phyloP scores from a whole-genome alignment of 192 early-diverging fungal species.

The Jimgerdemannia lactiflua region DNA sequence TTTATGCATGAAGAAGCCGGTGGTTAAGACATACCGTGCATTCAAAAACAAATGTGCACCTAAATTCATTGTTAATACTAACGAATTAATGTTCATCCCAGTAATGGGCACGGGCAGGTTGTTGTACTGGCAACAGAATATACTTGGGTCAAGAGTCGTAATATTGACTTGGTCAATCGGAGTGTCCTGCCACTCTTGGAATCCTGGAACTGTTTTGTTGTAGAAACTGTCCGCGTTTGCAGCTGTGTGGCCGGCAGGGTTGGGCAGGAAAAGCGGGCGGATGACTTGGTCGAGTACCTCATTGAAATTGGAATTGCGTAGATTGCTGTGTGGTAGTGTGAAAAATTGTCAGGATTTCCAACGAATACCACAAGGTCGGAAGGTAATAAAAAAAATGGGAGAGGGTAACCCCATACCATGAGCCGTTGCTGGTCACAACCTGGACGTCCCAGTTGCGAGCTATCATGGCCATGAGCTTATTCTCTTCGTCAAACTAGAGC shows the following conservation, averaged over 20 bases:
- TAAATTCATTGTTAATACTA: conserved; percentile 1
- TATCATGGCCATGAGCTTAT: conserved; percentile 15
- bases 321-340: not conserved
- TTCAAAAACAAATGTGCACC: not conserved
- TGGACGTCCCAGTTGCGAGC: conserved; percentile 13
- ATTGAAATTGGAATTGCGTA: conserved; percentile 1
- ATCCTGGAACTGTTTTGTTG: not conserved
- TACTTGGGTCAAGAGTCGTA: not conserved
- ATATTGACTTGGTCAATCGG: conserved; percentile 9
- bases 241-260: not conserved
- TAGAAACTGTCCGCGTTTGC: not conserved
- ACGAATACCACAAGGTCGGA: not conserved
- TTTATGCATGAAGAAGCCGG: not conserved
- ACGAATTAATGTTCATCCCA: conserved; percentile 14
- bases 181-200: conserved; percentile 1
- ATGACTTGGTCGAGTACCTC: conserved; percentile 8
- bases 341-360: not conserved
- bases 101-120: not conserved
- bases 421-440: conserved; percentile 5
- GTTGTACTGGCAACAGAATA: conserved; percentile 6
- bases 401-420: not conserved
- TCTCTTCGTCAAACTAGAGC: conserved; percentile 12
- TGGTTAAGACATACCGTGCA: not conserved
- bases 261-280: conserved; percentile 8
- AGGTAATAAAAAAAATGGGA: not conserved